These are phyloP conservation scores for Guadua angustifolia DNA, from an alignment of 176 grass and related monocot species.

Conservation along the genomic window DNA sequence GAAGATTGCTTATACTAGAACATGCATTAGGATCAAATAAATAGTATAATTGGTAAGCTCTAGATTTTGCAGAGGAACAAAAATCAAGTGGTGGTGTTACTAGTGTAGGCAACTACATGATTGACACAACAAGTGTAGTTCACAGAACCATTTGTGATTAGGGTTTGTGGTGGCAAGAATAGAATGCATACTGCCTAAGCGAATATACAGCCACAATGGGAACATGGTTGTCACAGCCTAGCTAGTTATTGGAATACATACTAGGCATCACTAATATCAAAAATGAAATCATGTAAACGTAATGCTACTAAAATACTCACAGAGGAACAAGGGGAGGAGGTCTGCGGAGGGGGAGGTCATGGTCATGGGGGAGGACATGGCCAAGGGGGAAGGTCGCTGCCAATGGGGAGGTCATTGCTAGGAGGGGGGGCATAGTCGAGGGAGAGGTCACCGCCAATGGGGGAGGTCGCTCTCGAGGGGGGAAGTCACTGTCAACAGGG, in stretches of 20 bases:
- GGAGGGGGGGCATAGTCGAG: too few relatives aligned
- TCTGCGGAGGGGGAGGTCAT: too few relatives aligned
- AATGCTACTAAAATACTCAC: too few relatives aligned
- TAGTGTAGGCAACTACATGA: neutral
- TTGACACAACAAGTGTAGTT: neutral
- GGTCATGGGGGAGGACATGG: too few relatives aligned
- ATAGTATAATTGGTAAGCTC: neutral
- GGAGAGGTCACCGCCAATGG: too few relatives aligned
- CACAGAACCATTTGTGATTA: neutral
- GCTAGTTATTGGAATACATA: neutral
- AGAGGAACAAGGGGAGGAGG: too few relatives aligned
- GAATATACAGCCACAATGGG: neutral
- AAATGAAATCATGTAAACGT: too few relatives aligned
- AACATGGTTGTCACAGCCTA: neutral
- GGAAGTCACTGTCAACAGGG: too few relatives aligned
- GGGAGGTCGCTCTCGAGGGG: too few relatives aligned
- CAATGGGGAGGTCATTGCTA: too few relatives aligned
- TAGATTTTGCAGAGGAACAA: neutral
- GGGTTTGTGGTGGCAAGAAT: neutral
- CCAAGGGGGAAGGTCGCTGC: too few relatives aligned
- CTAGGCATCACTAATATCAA: neutral
- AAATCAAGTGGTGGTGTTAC: neutral
- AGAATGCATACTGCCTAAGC: neutral
- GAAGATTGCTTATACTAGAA: constrained; percentile 8
- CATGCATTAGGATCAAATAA: neutral